Conservation (phyloP, 2,329 filamentous ascomycete species). For the Byssoonygena ceratinophila region DNA sequence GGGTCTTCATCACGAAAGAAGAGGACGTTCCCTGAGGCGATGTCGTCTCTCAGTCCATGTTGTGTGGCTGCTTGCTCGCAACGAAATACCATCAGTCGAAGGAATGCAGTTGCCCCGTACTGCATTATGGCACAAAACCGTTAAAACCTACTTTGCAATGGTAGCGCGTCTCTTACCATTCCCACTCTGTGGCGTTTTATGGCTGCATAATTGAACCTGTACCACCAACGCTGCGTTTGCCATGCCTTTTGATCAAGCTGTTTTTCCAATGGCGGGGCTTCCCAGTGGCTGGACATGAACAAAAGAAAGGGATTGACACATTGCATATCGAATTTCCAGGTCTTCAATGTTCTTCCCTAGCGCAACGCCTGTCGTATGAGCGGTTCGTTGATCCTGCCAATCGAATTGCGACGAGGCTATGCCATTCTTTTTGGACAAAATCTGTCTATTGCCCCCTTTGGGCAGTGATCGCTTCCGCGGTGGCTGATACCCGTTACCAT, state of each 20-base stretch:
- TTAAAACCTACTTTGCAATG: neutral
- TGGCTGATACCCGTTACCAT: neutral
- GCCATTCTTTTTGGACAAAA: neutral
- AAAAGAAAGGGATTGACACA: neutral
- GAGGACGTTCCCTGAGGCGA: no score
- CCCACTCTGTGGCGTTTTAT: neutral
- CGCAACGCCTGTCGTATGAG: neutral
- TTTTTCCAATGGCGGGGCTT: neutral
- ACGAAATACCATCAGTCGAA: neutral
- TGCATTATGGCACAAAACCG: neutral
- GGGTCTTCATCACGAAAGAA: no score
- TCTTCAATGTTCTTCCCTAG: neutral
- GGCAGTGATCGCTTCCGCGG: neutral
- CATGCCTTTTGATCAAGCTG: slow-evolving; percentile 1
- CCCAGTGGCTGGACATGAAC: neutral
- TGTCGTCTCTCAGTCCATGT: neutral
- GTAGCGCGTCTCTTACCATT: neutral
- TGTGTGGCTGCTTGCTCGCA: neutral
- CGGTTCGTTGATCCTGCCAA: neutral
- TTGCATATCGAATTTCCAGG: neutral
- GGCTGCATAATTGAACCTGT: neutral
- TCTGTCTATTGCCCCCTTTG: neutral
- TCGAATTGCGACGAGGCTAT: neutral
- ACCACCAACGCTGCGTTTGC: neutral
- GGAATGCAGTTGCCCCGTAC: neutral